Conservation (phyloP, 352 stramenopile species). For the Pythium myriotylum region DNA sequence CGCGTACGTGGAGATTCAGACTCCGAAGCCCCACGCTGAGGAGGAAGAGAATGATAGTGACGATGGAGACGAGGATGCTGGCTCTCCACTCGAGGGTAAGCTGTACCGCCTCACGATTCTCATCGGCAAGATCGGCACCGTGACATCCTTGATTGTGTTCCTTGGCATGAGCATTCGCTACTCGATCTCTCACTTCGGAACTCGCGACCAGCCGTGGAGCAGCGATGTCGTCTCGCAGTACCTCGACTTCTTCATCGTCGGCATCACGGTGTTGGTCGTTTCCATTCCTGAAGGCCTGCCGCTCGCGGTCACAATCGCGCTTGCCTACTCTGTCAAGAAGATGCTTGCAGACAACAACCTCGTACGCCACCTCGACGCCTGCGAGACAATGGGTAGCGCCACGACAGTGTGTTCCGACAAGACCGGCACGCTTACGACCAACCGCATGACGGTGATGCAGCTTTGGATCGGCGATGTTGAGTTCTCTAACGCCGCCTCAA, state of each 20-base stretch:
- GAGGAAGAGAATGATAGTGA: conserved; percentile 59
- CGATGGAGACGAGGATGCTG: conserved; percentile 44
- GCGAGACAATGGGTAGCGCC: conserved; percentile 94
- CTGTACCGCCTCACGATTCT: conserved; percentile 79
- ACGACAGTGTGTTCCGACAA: conserved; percentile 97
- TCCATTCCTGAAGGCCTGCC: conserved; percentile 97
- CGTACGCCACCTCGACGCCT: conserved; percentile 86
- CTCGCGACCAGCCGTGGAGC: not conserved
- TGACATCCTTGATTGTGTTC: conserved; percentile 72
- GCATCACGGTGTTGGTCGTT: conserved; percentile 94
- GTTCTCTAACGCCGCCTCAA: conserved; percentile 36
- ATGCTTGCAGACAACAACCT: conserved; percentile 93
- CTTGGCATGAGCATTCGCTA: conserved; percentile 77
- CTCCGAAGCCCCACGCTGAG: conserved; percentile 77
- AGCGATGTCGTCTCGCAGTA: conserved; percentile 34
- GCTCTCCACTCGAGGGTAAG: conserved; percentile 86
- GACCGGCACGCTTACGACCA: conserved; percentile 95
- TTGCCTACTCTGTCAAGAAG: conserved; percentile 95
- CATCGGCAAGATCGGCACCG: conserved; percentile 81
- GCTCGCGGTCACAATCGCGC: conserved; percentile 95
- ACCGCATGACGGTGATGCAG: conserved; percentile 95
- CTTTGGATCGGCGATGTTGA: conserved; percentile 5
- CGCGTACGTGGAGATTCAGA: conserved; percentile 32
- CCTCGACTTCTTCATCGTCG: conserved; percentile 84
- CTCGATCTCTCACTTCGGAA: conserved; percentile 55